Base-by-base conservation (phyloP, 2,329 filamentous ascomycete genomes). In the Sporothrix phasma region DNA sequence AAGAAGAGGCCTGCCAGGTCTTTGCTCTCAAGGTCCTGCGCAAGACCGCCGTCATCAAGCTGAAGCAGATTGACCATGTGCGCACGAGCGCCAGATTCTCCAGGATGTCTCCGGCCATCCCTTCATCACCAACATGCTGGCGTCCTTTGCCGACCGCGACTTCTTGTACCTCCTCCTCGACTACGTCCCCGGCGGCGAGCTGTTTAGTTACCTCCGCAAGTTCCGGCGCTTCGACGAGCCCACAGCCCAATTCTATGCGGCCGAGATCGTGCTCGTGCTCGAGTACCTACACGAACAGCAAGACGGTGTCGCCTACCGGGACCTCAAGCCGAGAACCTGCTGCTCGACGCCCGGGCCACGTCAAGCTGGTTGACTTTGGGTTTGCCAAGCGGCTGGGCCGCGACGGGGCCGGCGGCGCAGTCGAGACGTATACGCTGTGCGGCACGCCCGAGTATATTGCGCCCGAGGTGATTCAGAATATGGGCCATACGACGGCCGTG, bases 61-160 rank as follows among this genome's bases (percentile, higher is more conserved):
- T 93, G 65, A 93, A 93, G 79, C 90, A 94, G 73, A 87, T 93
- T 69, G 89, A 93, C 76, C 90, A 94, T 75, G 89, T 93, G 63
- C 87, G 88, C 89, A 92, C 75, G 90, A 94, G 79, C 87, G 89
- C 70, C 84, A 86, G 67, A 87, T 93, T 69, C 84, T 94, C 61
- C 84, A 85, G 71, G 86, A 89, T 68, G 88, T 93, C 56, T 86
- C 88, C 54, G 89, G 89, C 26, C 87, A 92, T 72, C 90, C 90
- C 26, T 94, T 93, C 76, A 92, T 94, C 73, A 92, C 90, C 61
- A 87, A 84, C 67, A 82, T 93, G 72, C 80, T 88, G 59, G 88
- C 87, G 66, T 90, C 89, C 68, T 94, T 93, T 77, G 86, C 90
- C 72, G 89, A 93, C 75, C 78, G 80, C 70, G 88, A 92, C 71